These are phyloP conservation scores for Salix udensis DNA, from an alignment of 345 rosid species.

Conservation along the genomic window DNA sequence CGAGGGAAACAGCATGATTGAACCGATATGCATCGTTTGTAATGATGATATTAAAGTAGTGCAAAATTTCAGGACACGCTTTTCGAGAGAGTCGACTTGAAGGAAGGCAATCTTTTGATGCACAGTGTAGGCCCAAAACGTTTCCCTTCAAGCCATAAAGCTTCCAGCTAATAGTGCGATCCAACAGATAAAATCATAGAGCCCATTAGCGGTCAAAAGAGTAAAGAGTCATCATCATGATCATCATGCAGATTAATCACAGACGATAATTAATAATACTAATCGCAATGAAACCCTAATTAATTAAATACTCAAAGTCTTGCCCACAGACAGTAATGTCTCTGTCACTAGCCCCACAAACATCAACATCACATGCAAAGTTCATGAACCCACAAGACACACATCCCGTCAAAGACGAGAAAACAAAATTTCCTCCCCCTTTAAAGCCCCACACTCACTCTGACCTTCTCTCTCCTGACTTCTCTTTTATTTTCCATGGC, in stretches of 20 bases:
- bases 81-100: neutral
- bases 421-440: too few species aligned
- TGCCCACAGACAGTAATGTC: neutral
- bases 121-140: neutral
- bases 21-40: neutral
- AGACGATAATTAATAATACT: neutral
- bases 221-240: neutral
- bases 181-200: neutral
- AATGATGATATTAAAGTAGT: neutral
- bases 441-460: neutral
- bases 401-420: too few species aligned
- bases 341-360: neutral
- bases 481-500: neutral
- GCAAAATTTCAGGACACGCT: neutral
- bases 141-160: neutral
- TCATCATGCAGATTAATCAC: neutral
- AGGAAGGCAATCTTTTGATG: neutral
- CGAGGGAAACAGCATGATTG: neutral
- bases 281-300: neutral
- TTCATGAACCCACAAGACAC: too few species aligned
- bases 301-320: neutral
- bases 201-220: conserved; percentile 9
- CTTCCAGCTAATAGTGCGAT: neutral
- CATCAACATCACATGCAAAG: neutral
- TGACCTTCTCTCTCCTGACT: neutral